Percentiles rank a stretch among this genome's conserved stretches.
phyloP scores from a whole-genome alignment of 768 basidiomycete species.

The Pleurotus djamor region DNA sequence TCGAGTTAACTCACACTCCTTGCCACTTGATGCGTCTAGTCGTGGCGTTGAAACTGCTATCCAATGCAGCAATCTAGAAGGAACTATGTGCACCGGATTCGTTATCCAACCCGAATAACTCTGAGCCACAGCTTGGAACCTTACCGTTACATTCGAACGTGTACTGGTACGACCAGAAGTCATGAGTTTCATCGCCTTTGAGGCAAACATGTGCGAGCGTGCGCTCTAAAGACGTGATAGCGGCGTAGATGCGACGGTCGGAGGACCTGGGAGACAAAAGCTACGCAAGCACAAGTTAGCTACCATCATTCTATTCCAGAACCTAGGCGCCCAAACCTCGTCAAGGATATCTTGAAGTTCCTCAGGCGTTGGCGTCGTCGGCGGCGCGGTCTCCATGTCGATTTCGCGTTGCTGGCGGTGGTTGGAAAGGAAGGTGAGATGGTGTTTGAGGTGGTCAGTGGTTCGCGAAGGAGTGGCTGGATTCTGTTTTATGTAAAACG shows the following conservation, averaged over 20 bases:
- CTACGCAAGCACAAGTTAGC: background rate
- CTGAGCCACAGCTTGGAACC: constrained; percentile 16
- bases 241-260: constrained; percentile 2
- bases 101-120: background rate
- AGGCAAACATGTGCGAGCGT: constrained; percentile 51
- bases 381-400: background rate
- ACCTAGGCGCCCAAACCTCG: background rate
- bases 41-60: constrained; percentile 46
- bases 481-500: background rate
- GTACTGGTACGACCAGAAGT: constrained; percentile 62
- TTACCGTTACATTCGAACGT: constrained; percentile 83
- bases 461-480: background rate
- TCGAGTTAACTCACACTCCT: constrained; percentile 38
- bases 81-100: constrained; percentile 41
- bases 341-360: constrained; percentile 4
- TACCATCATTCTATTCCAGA: background rate
- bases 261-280: constrained; percentile 6
- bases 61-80: constrained; percentile 65
- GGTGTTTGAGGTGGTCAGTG: background rate
- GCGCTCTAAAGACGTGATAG: constrained; percentile 38
- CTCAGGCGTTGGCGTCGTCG: background rate
- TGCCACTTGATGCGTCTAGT: constrained; percentile 48
- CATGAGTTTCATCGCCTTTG: constrained; percentile 36
- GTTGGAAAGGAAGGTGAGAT: background rate
- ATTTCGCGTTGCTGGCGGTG: background rate